Conservation (phyloP, 2,329 filamentous ascomycete genomes). For the Monosporascus sp. region DNA sequence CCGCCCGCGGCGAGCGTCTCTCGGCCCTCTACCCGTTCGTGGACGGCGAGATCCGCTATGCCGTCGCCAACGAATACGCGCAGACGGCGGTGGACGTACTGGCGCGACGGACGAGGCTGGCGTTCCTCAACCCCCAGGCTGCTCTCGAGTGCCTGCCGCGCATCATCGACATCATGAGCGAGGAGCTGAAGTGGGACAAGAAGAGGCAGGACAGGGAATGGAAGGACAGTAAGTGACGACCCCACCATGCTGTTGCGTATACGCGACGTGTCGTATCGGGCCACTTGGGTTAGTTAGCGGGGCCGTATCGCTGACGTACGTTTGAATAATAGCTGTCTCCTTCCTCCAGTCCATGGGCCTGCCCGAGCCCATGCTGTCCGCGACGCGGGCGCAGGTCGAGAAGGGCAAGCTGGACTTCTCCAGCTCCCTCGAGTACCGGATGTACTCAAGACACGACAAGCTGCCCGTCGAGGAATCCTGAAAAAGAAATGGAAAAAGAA, state of each 20-base stretch:
- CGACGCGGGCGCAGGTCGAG: constrained; percentile 57
- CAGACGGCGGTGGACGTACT: constrained; percentile 87
- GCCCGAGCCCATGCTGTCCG: constrained; percentile 53
- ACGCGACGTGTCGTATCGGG: too few relatives aligned
- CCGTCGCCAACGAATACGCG: constrained; percentile 83
- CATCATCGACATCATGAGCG: constrained; percentile 84
- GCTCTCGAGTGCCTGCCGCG: constrained; percentile 78
- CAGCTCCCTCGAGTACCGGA: constrained; percentile 53
- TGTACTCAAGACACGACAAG: constrained; percentile 57
- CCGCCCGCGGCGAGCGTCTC: constrained; percentile 75
- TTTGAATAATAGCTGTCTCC: constrained; percentile 39
- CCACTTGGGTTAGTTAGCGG: too few relatives aligned
- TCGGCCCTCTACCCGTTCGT: constrained; percentile 81
- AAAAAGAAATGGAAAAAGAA: too few relatives aligned
- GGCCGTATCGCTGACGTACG: background rate
- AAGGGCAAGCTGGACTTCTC: constrained; percentile 53
- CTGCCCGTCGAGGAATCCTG: constrained; percentile 33
- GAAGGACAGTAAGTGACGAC: constrained; percentile 57
- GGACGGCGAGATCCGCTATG: constrained; percentile 86
- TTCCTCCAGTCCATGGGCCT: constrained; percentile 63
- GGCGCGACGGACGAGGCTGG: constrained; percentile 75
- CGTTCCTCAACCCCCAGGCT: constrained; percentile 89
- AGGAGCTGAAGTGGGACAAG: constrained; percentile 74
- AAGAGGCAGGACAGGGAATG: constrained; percentile 74
- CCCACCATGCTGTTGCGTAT: too few relatives aligned